Percentiles rank a stretch among this genome's conserved stretches.
These are phyloP conservation scores for Alternaria novae-zelandiae DNA, from an alignment of 2,329 filamentous ascomycete species.

Conservation along the genomic window DNA sequence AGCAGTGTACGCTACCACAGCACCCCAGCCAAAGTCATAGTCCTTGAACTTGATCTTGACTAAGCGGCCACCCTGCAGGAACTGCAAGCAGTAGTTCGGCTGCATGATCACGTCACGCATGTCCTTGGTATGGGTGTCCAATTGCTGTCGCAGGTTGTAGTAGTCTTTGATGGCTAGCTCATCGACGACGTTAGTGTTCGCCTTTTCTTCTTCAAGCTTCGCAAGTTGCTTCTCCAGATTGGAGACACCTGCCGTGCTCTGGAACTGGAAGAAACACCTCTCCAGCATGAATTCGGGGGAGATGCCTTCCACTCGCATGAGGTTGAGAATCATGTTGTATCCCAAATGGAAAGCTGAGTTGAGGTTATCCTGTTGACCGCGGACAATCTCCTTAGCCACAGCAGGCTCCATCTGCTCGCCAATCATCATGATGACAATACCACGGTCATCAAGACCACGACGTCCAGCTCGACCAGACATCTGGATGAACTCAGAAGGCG, in stretches of 20 bases:
- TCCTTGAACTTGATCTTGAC: constrained; percentile 82
- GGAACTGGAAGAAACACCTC: constrained; percentile 97
- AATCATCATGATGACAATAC: constrained; percentile 99
- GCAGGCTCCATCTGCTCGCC: constrained; percentile 94
- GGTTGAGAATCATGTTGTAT: constrained; percentile 98
- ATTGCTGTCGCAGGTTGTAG: constrained; percentile 84
- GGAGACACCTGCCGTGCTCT: constrained; percentile 88
- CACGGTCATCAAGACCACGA: constrained; percentile 94
- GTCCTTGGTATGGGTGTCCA: constrained; percentile 83
- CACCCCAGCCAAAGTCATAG: constrained; percentile 92
- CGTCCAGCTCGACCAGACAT: constrained; percentile 98
- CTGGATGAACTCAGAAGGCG: constrained; percentile 95
- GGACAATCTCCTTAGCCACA: constrained; percentile 92
- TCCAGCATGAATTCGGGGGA: constrained; percentile 99
- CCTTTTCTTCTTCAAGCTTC: constrained; percentile 76
- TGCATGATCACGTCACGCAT: constrained; percentile 93
- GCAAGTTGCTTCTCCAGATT: constrained; percentile 80
- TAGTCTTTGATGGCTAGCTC: constrained; percentile 92
- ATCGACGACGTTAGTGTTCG: constrained; percentile 78
- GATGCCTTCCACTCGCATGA: constrained; percentile 98
- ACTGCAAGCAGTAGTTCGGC: constrained; percentile 83
- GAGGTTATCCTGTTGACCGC: constrained; percentile 93
- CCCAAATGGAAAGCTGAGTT: constrained; percentile 98
- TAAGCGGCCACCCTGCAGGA: constrained; percentile 84
- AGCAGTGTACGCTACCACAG: constrained; percentile 75